Base-by-base conservation (phyloP, 129 eudicot genomes). In the Flaveria bidentis region DNA sequence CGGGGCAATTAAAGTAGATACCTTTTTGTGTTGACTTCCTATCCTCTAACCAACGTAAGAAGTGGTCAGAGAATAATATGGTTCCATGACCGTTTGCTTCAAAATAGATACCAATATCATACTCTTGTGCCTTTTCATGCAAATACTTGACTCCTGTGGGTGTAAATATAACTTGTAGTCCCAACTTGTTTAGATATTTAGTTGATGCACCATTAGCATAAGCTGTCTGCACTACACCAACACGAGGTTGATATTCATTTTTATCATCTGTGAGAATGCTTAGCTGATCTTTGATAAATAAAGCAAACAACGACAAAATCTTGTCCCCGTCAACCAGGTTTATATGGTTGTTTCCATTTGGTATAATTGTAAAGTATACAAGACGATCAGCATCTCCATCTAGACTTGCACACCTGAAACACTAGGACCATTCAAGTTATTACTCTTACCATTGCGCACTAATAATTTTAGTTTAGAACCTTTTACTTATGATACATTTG, bases 41-140 rank as follows among this genome's bases (percentile, higher is more conserved):
- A 70, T 58, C 81, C 63, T 88, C 91, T 78, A 88, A 77, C 91
- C 93, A 88, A n/a, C 76, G 44, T 41, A 88, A 17, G 69, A 85
- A 71, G 10, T 71, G 62, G 41, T 84, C 89, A 0, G 98, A 91
- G 73, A 93, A 93, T 85, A 93, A 82, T 75, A 91, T 71, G 58
- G 98, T 93, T 42, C 98, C 97, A 75, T 93, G 98, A 69, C 98
- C 98, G 85, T 90, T 93, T 73, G 98, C 98, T 78, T 90, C 98
- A 74, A 93, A 93, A 82, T 93, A 93, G 65, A 93, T 85, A 56
- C 98, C 96, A 63, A 93, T 86, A 73, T 90, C 98, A 82, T 67
- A 90, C 49, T 90, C 95, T 11, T 88, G 86, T 30, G 98, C 98
- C 80, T 93, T 88, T 73, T 73, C 95, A 61, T 93, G 98, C 86